These are phyloP conservation scores for Ampelocalamus luodianensis DNA, from an alignment of 176 grass and related monocot species.

Conservation along the genomic window DNA sequence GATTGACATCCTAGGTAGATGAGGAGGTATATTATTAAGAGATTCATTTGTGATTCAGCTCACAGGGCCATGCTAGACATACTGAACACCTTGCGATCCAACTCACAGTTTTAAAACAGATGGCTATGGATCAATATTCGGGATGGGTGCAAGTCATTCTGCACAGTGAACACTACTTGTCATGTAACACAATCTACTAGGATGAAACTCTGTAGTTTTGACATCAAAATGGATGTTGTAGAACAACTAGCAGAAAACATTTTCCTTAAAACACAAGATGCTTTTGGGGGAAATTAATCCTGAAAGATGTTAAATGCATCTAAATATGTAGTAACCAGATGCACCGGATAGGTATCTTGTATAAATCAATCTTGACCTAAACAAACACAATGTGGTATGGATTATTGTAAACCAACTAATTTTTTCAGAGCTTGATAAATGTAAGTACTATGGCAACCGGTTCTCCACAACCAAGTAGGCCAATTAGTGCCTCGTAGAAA, in stretches of 20 bases:
- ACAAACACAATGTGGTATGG: neutral
- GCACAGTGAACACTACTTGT: no score
- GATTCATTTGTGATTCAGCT: neutral
- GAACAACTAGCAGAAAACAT: neutral
- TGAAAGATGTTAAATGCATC: neutral
- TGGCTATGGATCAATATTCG: no score
- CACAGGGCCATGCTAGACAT: no score
- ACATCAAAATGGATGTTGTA: constrained; percentile 9
- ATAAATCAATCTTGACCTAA: neutral
- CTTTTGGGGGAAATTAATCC: neutral
- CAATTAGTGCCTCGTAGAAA: no score
- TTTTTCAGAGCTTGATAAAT: no score
- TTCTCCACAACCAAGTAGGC: no score
- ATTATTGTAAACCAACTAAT: neutral
- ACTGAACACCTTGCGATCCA: no score
- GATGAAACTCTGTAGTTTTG: constrained; percentile 5
- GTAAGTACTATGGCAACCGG: no score
- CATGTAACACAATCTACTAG: constrained; percentile 1
- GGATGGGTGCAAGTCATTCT: no score
- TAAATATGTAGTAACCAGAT: neutral
- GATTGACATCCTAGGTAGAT: no score
- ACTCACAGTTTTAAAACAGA: no score
- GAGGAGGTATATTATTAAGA: neutral
- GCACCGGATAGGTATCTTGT: neutral
- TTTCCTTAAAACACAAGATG: neutral